Base-by-base conservation (phyloP, 495 filamentous ascomycete genomes). In the Neurospora intermedia region DNA sequence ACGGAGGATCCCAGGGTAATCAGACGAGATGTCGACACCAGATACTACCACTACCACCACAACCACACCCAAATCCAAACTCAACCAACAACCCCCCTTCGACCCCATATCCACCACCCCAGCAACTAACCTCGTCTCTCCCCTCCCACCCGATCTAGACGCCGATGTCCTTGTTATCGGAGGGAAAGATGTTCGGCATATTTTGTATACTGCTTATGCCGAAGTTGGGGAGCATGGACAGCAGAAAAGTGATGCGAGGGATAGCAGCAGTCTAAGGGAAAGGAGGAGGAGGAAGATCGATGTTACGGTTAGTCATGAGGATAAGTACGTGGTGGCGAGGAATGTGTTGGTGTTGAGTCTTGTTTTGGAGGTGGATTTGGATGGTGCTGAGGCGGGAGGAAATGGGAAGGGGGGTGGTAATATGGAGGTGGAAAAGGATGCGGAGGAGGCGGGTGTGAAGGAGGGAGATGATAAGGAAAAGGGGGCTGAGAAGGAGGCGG, bases 51-150 rank as follows among this genome's bases (percentile, higher is more conserved):
- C n/a, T n/a, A 31, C 48, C 11, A 59, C 10, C 3, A 27, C 31
- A 35, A 35, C 23, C 13, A 62, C 3, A 11, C 4, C 0, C 71
- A 16, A 69, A 9, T 3, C 18, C 1, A 73, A 41, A 38, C 35
- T 38, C 35, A 38, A 0, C 1, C 46, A 72, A n/a, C 38, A 72
- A n/a, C 31, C 74, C 43, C 83, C 78, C 75, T 84, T 87, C 77
- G 83, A 88, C 72, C 80, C 85, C 2, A 48, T 85, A 48, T 85
- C 86, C 38, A 87, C 87, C 75, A 87, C 85, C 0, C 82, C 87
- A 15, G 86, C 88, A 9, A 77, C 83, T 7, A 83, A 76, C 74
- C 78, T 90, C 43, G 86, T 85, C 1, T 80, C 84, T 43, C 73
- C 80, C 11, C 74, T 89, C 2, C 84, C 87, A 1, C 82, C 81